Evolutionary conservation across 1,284 basidiomycete species (phyloP), one percentile per base, ranked within the genome.

Genomic region (Afroboletus lepidellus): DNA sequence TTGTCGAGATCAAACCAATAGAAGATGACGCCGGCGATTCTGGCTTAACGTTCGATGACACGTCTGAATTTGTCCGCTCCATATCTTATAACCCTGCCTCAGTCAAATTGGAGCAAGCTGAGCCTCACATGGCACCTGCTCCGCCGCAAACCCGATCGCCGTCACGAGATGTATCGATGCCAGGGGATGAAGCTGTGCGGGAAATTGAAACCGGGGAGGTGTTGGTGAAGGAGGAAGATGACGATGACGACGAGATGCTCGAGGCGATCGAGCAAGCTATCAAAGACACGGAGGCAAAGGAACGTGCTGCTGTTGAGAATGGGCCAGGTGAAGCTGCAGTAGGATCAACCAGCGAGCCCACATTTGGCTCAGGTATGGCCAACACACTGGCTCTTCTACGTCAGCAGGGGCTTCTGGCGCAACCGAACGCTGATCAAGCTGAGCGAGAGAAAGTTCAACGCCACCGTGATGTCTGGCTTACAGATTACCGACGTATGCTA

Each of bases 51-150:
- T 95, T 99, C 55, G 96, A 99, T 67, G 94, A 98, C 62, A 99
- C 97, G 0, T 93, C 93, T 16, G 95, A 98, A 69, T 99, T 99
- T 62, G 92, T 99, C 23, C 85, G 94, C 15, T 87, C 91, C 36
- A 93, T 99, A 58, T 84, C 85, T 0, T 80, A 80, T 59, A 81
- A 83, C 56, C 81, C 81, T 1, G 67, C 78, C 1, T 64, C 67
- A 13, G 72, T 79, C 53, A 87, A 85, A 65, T 69, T 70, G 33
- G 83, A 86, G 59, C 75, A 74, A 15, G 74, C 71, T 55, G 77
- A 78, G 60, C 63, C 68, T 4, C 58, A 73, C 9, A 48, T 61
- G 13, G 55, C 65, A 44, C 68, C 61, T 45, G 69, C 63, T 46
- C 73, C 68, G 8, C 63, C 70, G 12, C 71, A 72, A 48, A 68